phyloP scores from a whole-genome alignment of 2,329 filamentous ascomycete genomes.

The Cadophora sp. region DNA sequence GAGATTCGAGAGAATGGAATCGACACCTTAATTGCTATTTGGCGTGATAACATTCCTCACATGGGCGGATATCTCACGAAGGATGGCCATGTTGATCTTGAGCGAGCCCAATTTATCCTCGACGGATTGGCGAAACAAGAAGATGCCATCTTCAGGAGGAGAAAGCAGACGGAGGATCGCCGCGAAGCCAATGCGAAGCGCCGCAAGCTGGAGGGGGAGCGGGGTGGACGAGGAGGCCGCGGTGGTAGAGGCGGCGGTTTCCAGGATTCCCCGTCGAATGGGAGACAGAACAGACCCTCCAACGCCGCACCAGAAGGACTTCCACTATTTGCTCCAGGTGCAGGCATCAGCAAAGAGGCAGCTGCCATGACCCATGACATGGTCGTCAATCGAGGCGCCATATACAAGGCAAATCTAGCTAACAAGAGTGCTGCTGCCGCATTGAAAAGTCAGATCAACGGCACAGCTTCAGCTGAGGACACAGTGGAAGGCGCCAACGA shows the following conservation, averaged over 20 bases:
- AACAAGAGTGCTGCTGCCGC: slow-evolving; percentile 96
- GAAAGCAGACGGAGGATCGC: slow-evolving; percentile 85
- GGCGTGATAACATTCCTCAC: slow-evolving; percentile 86
- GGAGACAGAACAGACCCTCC: slow-evolving; percentile 36
- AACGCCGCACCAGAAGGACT: slow-evolving; percentile 51
- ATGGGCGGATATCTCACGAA: slow-evolving; percentile 98
- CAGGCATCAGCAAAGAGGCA: slow-evolving; percentile 59
- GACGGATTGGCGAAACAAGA: slow-evolving; percentile 90
- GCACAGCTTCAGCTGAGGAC: slow-evolving; percentile 40
- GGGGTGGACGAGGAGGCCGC: slow-evolving; percentile 43
- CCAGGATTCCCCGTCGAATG: slow-evolving; percentile 41
- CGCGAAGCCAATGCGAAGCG: slow-evolving; percentile 81
- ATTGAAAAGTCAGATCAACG: slow-evolving; percentile 76
- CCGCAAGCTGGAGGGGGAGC: slow-evolving; percentile 73
- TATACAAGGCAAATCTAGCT: slow-evolving; percentile 74
- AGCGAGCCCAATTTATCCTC: slow-evolving; percentile 85
- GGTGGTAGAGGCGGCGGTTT: slow-evolving; percentile 41
- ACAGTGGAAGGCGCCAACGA: slow-evolving; percentile 25
- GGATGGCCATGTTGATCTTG: slow-evolving; percentile 89
- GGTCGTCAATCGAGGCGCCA: slow-evolving; percentile 75
- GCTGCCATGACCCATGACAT: slow-evolving; percentile 82
- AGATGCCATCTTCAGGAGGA: slow-evolving; percentile 87
- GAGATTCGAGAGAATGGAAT: slow-evolving; percentile 98
- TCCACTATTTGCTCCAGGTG: slow-evolving; percentile 63
- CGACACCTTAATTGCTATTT: slow-evolving; percentile 94